Conservation (phyloP, 331 rosid genomes). For the Acacia pycnantha region DNA sequence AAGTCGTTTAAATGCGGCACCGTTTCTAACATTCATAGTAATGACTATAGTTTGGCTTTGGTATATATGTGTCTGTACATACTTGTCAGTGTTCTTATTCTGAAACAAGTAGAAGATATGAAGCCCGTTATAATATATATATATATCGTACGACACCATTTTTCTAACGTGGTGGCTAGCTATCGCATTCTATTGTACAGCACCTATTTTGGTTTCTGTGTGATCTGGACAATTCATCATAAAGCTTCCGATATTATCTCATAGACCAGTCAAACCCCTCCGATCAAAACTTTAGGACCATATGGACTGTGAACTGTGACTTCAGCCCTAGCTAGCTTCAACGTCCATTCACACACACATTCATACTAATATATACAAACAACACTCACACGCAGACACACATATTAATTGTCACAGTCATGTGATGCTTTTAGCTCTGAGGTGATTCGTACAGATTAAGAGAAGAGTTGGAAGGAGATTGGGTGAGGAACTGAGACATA, state of each 20-base stretch:
- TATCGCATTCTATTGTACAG: constrained; percentile 35
- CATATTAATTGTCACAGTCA: background rate
- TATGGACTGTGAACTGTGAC: constrained; percentile 27
- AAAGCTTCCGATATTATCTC: constrained; percentile 8
- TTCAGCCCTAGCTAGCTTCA: constrained; percentile 10
- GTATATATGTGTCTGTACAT: background rate
- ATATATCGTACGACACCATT: background rate
- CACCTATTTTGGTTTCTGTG: constrained; percentile 37
- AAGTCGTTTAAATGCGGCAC: background rate
- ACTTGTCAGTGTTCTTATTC: constrained; percentile 12
- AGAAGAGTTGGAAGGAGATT: constrained; percentile 18
- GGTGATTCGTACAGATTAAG: constrained; percentile 20
- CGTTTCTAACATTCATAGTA: background rate
- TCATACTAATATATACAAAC: background rate
- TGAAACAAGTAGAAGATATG: background rate
- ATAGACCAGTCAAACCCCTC: constrained; percentile 35
- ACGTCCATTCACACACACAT: background rate
- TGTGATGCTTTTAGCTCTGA: constrained; percentile 24
- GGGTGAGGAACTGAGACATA: constrained; percentile 22
- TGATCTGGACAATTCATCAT: constrained; percentile 5
- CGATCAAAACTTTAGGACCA: constrained; percentile 25
- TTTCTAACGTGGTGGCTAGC: constrained; percentile 25
- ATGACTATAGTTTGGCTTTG: background rate
- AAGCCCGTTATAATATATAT: background rate
- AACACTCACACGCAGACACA: background rate